These are phyloP conservation scores for Penicillium cinerascens DNA, from an alignment of 495 filamentous ascomycete species.

Conservation along the genomic window DNA sequence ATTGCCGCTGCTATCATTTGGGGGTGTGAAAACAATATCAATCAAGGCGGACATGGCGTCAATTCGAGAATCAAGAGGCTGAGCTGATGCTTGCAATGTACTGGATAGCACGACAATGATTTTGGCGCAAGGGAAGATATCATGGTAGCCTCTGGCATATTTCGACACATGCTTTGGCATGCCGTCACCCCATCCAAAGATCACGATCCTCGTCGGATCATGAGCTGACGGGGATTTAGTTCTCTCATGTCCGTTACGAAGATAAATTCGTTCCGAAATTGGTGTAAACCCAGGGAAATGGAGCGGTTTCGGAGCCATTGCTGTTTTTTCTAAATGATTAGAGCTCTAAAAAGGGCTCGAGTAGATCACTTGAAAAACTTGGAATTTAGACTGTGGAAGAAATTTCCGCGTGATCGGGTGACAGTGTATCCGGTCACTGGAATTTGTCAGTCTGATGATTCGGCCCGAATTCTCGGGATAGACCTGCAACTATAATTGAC, in stretches of 20 bases:
- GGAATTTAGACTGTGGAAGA: no score
- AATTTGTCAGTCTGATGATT: no score
- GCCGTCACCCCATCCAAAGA: slow-evolving; percentile 56
- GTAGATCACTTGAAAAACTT: no score
- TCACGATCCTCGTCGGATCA: slow-evolving; percentile 26
- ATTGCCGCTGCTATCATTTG: slow-evolving; percentile 10
- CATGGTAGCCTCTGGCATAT: slow-evolving; percentile 49
- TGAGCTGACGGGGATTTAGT: slow-evolving; percentile 11
- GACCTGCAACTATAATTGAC: no score
- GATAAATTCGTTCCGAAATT: slow-evolving; percentile 25
- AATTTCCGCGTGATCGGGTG: no score
- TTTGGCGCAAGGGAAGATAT: slow-evolving; percentile 43
- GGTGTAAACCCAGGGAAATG: slow-evolving; percentile 27
- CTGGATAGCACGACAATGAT: slow-evolving; percentile 48
- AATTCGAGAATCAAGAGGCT: slow-evolving; percentile 39
- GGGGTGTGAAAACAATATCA: slow-evolving; percentile 39
- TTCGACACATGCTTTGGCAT: slow-evolving; percentile 49
- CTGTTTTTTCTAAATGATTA: no score
- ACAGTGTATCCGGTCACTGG: no score
- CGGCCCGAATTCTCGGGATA: no score
- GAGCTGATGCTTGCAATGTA: slow-evolving; percentile 42
- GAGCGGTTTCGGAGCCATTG: slow-evolving; percentile 23
- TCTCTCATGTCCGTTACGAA: slow-evolving; percentile 25
- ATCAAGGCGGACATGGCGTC: slow-evolving; percentile 48
- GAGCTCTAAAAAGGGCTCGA: no score